A percentile compares a stretch with the other conserved stretches of the same genome.
phyloP scores from a whole-genome alignment of 768 basidiomycete species.

The Neoboletus brunneissimus region DNA sequence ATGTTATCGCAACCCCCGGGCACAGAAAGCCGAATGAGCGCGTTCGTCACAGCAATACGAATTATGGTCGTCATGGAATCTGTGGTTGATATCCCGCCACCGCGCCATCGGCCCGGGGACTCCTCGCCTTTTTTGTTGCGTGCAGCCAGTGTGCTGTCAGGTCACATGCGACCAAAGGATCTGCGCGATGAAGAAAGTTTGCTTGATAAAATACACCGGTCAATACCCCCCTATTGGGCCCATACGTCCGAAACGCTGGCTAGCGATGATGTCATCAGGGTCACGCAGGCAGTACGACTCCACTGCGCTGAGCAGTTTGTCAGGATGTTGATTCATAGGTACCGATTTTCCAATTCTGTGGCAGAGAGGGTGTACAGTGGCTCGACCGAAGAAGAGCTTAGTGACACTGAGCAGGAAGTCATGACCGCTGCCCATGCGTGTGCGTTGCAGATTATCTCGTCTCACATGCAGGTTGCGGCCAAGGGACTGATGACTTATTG shows the following conservation, averaged over 20 bases:
- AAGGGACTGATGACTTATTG: constrained; percentile 94
- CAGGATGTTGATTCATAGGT: constrained; percentile 83
- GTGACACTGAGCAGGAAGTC: constrained; percentile 73
- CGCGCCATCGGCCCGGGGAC: constrained; percentile 52
- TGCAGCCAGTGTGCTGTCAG: constrained; percentile 66
- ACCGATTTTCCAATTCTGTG: constrained; percentile 76
- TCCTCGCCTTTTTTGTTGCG: constrained; percentile 74
- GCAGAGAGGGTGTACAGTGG: constrained; percentile 59
- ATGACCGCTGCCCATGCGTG: constrained; percentile 73
- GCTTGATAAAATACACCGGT: constrained; percentile 73
- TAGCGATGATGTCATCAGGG: constrained; percentile 81
- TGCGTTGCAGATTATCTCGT: constrained; percentile 77
- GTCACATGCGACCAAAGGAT: constrained; percentile 58
- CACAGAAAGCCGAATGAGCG: constrained; percentile 72
- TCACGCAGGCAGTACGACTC: constrained; percentile 85
- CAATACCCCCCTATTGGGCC: constrained; percentile 74
- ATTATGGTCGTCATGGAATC: constrained; percentile 88
- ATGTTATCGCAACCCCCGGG: constrained; percentile 64
- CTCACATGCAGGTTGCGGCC: constrained; percentile 81
- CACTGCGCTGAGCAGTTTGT: constrained; percentile 88
- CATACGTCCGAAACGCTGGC: constrained; percentile 78
- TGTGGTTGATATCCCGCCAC: constrained; percentile 78
- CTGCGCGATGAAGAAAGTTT: constrained; percentile 77
- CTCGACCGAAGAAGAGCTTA: constrained; percentile 49
- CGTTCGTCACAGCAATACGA: constrained; percentile 73